Evolutionary conservation across 78 protist genomes (phyloP).

Genomic region (Speleostelium caveatum): DNA sequence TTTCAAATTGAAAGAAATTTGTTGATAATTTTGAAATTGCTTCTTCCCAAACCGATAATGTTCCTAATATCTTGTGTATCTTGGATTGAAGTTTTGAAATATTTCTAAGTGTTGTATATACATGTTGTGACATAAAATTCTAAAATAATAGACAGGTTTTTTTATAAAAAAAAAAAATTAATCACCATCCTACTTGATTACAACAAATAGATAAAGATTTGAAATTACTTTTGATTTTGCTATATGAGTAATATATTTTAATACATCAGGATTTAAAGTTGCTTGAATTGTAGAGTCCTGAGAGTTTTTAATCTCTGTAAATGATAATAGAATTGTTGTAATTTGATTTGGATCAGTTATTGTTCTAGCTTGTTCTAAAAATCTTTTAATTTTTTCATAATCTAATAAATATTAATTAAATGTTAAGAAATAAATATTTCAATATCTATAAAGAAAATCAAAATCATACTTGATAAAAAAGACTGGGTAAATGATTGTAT

Average conservation of each 20-base stretch:
- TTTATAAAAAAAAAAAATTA: no score
- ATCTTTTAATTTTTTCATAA: conserved; percentile 25
- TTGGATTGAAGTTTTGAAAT: conserved; percentile 32
- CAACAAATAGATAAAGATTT: no score
- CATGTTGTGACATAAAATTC: conserved; percentile 24
- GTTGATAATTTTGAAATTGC: conserved; percentile 1
- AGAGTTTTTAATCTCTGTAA: conserved; percentile 16
- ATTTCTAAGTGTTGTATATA: conserved; percentile 3
- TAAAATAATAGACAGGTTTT: background rate
- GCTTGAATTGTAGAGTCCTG: background rate
- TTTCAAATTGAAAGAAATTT: conserved; percentile 42
- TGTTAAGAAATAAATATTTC: no score
- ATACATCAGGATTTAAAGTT: background rate
- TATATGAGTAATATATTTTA: background rate
- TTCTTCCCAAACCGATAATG: conserved; percentile 10
- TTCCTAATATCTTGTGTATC: background rate
- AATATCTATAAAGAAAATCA: background rate
- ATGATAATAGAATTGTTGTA: conserved; percentile 24
- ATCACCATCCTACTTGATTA: no score
- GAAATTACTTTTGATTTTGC: background rate
- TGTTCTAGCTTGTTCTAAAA: conserved; percentile 16
- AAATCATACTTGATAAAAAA: conserved; percentile 25
- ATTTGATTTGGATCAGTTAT: conserved; percentile 33
- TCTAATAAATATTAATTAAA: conserved; percentile 21
- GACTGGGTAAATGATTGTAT: conserved; percentile 28